Percentiles rank a stretch among this genome's conserved stretches.
Evolutionary conservation across 2,329 filamentous ascomycete genomes (phyloP).

Genomic region (Escovopsis sp.): DNA sequence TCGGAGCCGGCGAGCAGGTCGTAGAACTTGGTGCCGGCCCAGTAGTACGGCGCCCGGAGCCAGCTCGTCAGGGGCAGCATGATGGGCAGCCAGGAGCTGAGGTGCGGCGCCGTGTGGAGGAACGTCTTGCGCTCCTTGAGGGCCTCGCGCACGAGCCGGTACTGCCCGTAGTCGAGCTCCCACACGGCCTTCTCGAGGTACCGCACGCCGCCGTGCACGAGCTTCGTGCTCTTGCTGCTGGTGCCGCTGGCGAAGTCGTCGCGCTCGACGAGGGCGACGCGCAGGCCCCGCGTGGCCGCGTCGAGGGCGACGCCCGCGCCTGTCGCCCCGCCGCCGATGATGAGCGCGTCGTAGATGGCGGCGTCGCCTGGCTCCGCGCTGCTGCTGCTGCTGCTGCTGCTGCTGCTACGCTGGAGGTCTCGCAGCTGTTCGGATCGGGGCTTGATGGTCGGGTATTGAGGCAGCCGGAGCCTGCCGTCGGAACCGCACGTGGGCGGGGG

Average conservation of each 20-base stretch:
- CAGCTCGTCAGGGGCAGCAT: slow-evolving; percentile 62
- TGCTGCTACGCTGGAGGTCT: slow-evolving; percentile 30
- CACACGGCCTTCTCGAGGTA: slow-evolving; percentile 64
- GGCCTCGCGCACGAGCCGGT: slow-evolving; percentile 55
- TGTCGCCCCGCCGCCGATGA: slow-evolving; percentile 58
- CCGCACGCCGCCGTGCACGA: slow-evolving; percentile 61
- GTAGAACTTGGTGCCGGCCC: slow-evolving; percentile 67
- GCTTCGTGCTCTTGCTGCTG: slow-evolving; percentile 61
- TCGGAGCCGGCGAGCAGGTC: slow-evolving; percentile 74
- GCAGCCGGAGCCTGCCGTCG: slow-evolving; percentile 51
- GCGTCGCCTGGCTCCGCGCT: slow-evolving; percentile 8
- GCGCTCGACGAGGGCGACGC: slow-evolving; percentile 55
- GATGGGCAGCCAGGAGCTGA: slow-evolving; percentile 59
- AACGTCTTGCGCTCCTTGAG: slow-evolving; percentile 63
- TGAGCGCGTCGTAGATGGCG: slow-evolving; percentile 50
- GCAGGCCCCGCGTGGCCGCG: slow-evolving; percentile 54
- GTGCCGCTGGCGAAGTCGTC: slow-evolving; percentile 63
- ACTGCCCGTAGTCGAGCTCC: slow-evolving; percentile 61
- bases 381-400: background rate
- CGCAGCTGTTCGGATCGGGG: slow-evolving; percentile 48
- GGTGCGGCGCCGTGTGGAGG: slow-evolving; percentile 57
- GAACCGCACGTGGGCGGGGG: slow-evolving; percentile 55
- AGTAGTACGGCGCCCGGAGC: slow-evolving; percentile 68
- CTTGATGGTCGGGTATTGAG: slow-evolving; percentile 48
- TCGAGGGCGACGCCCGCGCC: slow-evolving; percentile 58